Evolutionary conservation across 164 flowering plant species (phyloP), one percentile per base, ranked within the genome.

Genomic region (Piper betle): DNA sequence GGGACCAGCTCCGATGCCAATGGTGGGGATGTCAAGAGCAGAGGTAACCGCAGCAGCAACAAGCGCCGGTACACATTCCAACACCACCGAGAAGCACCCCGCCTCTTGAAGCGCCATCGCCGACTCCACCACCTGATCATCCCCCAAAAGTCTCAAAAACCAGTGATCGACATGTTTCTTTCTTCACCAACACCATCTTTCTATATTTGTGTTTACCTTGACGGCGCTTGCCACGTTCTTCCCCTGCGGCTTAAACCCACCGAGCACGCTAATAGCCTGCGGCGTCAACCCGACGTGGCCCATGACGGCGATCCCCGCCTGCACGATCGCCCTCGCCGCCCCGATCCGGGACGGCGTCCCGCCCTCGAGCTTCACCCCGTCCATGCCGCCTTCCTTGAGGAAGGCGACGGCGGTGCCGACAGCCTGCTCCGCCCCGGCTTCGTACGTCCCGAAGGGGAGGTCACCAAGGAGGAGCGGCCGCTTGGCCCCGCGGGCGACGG

Each of bases 271-370:
- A 54, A 93, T 88, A 9, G 99, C 96, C 67, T 93, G 99, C 62
- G 96, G 97, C 12, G 97, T 90, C 16, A 93, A 83, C 0, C 99
- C 97, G 17, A 90, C 99, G 69, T 93, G 97, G 11, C 99, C 97
- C 82, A 93, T 93, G 37, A 90, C 97, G 0, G 97, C 99, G 79
- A 93, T 88, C 40, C 97, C 99, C n/a, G 97, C 89, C 71, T 90
- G 96, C 13, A 90, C 95, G 64, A 93, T 88, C 39, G 87, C 77
- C 73, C 81, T 90, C 9, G 97, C 99, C 13, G 92, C 95, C 7
- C 79, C 67, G n/a, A 90, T 85, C 73, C 95, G 80, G 18, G 96
- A 85, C 55, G 84, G 83, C 17, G 93, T 76, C 3, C 95, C 97
- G 73, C 93, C 99, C 80, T 90, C 99, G 68, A 93, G 52, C 74